Conservation (phyloP, 2,329 filamentous ascomycete species). For the Mariannaea elegans region DNA sequence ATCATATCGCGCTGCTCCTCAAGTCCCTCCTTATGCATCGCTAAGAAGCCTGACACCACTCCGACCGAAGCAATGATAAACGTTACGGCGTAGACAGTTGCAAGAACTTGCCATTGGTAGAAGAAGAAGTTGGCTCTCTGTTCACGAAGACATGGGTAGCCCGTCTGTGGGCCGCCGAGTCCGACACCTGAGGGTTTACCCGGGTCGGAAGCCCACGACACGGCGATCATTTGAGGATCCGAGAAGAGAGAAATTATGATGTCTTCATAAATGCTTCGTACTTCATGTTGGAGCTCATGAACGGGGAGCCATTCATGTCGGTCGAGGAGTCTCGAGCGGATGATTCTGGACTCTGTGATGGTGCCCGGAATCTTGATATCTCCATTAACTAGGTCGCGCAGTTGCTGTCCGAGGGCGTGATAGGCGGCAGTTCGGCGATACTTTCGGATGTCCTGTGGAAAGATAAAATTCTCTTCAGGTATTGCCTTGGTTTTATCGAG, state of each 20-base stretch:
- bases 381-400: conserved; percentile 30
- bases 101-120: conserved; percentile 29
- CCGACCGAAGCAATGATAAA: conserved; percentile 31
- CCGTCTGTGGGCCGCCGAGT: conserved; percentile 11
- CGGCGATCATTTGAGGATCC: conserved; percentile 31
- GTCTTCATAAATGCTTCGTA: conserved; percentile 33
- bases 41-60: conserved; percentile 27
- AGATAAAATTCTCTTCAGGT: conserved; percentile 30
- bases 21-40: conserved; percentile 27
- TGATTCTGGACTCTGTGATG: conserved; percentile 5
- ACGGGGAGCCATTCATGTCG: conserved; percentile 27
- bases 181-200: conserved; percentile 15
- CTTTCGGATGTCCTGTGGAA: conserved; percentile 17
- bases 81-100: conserved; percentile 31
- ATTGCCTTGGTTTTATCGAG: conserved; percentile 27
- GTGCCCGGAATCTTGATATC: conserved; percentile 24
- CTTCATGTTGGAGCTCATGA: conserved; percentile 18
- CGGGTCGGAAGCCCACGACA: conserved; percentile 34
- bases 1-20: conserved; percentile 27
- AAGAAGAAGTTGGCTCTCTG: conserved; percentile 25
- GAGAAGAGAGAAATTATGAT: conserved; percentile 36
- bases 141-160: conserved; percentile 25
- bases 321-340: conserved; percentile 31
- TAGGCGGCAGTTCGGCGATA: conserved; percentile 32
- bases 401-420: conserved; percentile 27